A percentile compares a stretch with the other conserved stretches of the same genome.
phyloP scores from a whole-genome alignment of 208 protist species.

The Acanthamoeba royreba region DNA sequence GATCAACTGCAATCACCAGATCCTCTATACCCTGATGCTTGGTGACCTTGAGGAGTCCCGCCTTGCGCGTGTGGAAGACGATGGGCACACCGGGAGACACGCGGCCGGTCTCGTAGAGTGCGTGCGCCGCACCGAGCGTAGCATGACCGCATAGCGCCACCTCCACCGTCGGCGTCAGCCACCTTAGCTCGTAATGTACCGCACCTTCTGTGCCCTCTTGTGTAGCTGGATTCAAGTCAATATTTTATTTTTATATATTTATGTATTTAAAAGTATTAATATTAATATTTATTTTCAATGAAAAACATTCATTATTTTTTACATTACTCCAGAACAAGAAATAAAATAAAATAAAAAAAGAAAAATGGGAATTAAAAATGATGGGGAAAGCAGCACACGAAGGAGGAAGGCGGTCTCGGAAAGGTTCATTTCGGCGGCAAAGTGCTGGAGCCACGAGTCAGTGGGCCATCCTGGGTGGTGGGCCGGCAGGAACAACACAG shows the following conservation, averaged over 20 bases:
- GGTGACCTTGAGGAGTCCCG: not conserved
- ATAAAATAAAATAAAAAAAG: not conserved
- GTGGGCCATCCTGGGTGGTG: conserved; percentile 52
- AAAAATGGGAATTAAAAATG: not conserved
- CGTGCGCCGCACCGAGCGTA: conserved; percentile 81
- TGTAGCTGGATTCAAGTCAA: no score
- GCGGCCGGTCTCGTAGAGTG: conserved; percentile 72
- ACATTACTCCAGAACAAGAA: no score
- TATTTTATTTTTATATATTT: no score
- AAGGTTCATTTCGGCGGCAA: conserved; percentile 79
- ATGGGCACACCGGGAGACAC: conserved; percentile 62
- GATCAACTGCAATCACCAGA: not conserved
- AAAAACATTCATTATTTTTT: not conserved
- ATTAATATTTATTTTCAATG: no score
- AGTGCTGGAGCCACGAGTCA: conserved; percentile 71
- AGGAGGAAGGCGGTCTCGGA: conserved; percentile 76
- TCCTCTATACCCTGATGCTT: not conserved
- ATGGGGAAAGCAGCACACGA: not conserved
- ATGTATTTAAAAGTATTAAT: no score
- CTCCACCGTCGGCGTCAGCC: conserved; percentile 81
- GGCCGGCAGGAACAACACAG: conserved; percentile 75
- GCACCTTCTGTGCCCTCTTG: not conserved
- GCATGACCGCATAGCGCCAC: conserved; percentile 80
- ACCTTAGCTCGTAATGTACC: conserved; percentile 61
- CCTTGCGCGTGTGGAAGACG: not conserved